Evolutionary conservation across 257 asterid species (phyloP), one percentile per base, ranked within the genome.

Genomic region (Prunella vulgaris): DNA sequence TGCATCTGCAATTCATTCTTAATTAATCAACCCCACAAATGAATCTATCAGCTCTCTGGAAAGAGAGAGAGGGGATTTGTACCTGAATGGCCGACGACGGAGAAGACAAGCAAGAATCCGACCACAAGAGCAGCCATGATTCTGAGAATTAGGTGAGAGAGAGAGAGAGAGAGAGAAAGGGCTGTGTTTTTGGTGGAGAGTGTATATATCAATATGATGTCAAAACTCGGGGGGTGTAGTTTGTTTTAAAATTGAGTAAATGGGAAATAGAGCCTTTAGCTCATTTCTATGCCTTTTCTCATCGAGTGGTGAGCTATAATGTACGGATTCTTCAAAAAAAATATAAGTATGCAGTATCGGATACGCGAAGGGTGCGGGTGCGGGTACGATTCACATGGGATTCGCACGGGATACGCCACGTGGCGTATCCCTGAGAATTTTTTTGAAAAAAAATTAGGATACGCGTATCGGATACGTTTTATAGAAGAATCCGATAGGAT

Each of bases 101-200:
- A 81, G 59, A 84, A 76, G 81, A 90, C 63, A 66, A 87, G 61
- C 24, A 84, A 54, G 58, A 84, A 78, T 38, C 58, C 76, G 60
- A 85, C 76, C 25, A 82, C 76, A 64, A 80, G 60, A 73, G 73
- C 85, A 75, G 85, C 89, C 97, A 90, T 92, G 68, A 27, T 14
- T 35, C 6, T 6, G 7, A n/a, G n/a, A 5, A 5, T 32, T 35
- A 35, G 42, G 27, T 46, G 5, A 44, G 66, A 61, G 74, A 52
- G n/a, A 61, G 69, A 48, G 63, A 25, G 35, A 38, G 37, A 51
- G 44, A 35, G 35, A 60, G 13, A 62, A 52, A 21, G 73, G 37
- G 40, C 33, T 66, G n/a, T n/a, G n/a, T 30, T 64, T 52, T 17
- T 24, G 7, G 3, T 42, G 10, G 53, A 5, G 53, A 13, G 24